Evolutionary conservation across 169 alveolate genomes (phyloP).

Genomic region (Toxoplasma gondii): DNA sequence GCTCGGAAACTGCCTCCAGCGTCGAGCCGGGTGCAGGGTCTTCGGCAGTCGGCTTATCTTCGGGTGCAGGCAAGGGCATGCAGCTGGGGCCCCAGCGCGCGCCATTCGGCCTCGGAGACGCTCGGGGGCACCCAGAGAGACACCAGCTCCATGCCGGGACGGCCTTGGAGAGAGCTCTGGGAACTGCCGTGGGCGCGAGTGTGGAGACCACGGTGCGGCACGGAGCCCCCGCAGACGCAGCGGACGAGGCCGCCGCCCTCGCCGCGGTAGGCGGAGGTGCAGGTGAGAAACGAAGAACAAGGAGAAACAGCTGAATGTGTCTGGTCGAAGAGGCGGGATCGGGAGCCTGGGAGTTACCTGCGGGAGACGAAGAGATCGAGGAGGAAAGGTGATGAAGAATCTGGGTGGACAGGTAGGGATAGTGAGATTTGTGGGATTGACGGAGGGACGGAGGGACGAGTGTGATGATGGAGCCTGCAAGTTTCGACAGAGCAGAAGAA

Average conservation of each 20-base stretch:
- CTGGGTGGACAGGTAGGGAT: too few species aligned
- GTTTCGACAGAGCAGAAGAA: too few species aligned
- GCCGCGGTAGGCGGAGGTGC: neutral
- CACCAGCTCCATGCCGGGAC: neutral
- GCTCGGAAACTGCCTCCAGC: neutral
- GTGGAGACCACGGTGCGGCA: neutral
- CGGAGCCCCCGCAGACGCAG: neutral
- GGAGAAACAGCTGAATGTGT: too few species aligned
- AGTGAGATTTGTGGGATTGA: too few species aligned
- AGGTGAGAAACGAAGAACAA: neutral
- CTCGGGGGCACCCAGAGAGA: neutral
- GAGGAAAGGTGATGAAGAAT: too few species aligned
- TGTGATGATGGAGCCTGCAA: too few species aligned
- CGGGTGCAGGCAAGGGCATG: neutral
- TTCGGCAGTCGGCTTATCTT: neutral
- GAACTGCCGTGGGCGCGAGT: too few species aligned
- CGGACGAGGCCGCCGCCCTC: neutral
- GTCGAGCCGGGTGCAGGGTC: neutral
- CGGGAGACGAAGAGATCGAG: too few species aligned
- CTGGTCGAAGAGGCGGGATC: too few species aligned
- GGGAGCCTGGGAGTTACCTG: too few species aligned
- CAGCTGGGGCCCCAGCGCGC: slow-evolving; percentile 25
- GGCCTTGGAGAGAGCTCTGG: neutral
- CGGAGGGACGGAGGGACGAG: too few species aligned
- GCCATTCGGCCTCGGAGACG: neutral